phyloP scores from a whole-genome alignment of 116 monocot species.

The Iris pallida region DNA sequence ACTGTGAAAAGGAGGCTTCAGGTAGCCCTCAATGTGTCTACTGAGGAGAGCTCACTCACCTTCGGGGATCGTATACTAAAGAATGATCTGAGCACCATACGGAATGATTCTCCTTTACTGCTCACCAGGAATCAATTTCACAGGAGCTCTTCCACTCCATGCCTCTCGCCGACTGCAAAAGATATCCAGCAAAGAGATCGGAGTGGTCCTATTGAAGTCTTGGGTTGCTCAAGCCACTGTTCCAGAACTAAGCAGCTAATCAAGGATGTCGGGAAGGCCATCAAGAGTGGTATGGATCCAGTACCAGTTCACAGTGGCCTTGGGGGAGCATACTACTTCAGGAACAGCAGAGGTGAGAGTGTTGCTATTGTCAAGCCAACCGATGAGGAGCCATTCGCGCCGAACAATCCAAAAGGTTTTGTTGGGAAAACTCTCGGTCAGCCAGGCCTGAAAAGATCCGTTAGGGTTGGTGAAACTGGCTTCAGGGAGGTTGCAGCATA shows the following conservation, averaged over 20 bases:
- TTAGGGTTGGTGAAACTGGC: conserved; percentile 88
- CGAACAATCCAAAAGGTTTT: conserved; percentile 91
- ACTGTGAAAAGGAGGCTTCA: conserved; percentile 79
- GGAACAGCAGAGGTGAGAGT: conserved; percentile 54
- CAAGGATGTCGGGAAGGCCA: conserved; percentile 62
- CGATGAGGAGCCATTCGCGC: conserved; percentile 94
- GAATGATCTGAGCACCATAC: conserved; percentile 60
- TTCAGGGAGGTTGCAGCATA: conserved; percentile 90
- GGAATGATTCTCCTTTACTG: conserved; percentile 67
- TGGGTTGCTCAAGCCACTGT: conserved; percentile 54
- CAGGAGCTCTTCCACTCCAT: conserved; percentile 79
- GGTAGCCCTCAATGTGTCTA: conserved; percentile 66
- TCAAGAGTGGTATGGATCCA: conserved; percentile 68
- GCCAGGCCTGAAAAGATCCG: conserved; percentile 85
- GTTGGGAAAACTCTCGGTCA: conserved; percentile 78
- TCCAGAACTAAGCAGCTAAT: conserved; percentile 50
- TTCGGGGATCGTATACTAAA: conserved; percentile 70
- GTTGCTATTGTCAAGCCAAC: conserved; percentile 83
- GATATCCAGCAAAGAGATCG: conserved; percentile 53
- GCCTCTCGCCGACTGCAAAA: conserved; percentile 67
- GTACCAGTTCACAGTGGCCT: conserved; percentile 67
- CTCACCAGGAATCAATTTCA: conserved; percentile 66
- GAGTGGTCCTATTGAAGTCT: conserved; percentile 67
- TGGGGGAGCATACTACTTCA: conserved; percentile 87
- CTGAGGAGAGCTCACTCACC: conserved; percentile 69